A percentile compares a stretch with the other conserved stretches of the same genome.
phyloP scores from a whole-genome alignment of 2,329 filamentous ascomycete species.

The Colletotrichum sp. region DNA sequence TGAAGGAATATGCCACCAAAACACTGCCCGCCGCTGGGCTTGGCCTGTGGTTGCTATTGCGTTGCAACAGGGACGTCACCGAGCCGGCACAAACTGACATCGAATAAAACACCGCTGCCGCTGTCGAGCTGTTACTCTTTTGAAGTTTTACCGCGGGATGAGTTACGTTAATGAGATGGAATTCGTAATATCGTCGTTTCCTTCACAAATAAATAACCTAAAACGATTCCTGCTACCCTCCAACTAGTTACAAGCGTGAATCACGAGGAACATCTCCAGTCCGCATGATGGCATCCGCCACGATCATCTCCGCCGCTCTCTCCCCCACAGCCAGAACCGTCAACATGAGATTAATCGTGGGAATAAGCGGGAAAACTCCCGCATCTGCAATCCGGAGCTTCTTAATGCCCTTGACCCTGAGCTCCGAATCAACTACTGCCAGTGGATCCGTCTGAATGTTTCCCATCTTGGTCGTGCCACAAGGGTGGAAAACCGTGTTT shows the following conservation, averaged over 20 bases:
- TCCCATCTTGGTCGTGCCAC: background rate
- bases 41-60: background rate
- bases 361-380: background rate
- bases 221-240: background rate
- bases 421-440: background rate
- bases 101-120: too few species aligned
- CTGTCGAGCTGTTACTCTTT: background rate
- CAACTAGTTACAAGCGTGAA: background rate
- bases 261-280: background rate
- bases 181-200: background rate
- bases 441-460: background rate
- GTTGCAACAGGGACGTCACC: too few species aligned
- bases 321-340: background rate
- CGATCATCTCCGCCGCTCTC: background rate
- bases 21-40: background rate
- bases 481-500: background rate
- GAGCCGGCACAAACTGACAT: too few species aligned
- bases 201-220: background rate
- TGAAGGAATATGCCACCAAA: background rate
- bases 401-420: background rate
- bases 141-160: background rate
- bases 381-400: background rate
- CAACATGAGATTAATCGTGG: background rate
- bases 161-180: background rate
- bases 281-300: background rate